phyloP scores from a whole-genome alignment of 2,329 filamentous ascomycete species.

The Claviceps cyperi region DNA sequence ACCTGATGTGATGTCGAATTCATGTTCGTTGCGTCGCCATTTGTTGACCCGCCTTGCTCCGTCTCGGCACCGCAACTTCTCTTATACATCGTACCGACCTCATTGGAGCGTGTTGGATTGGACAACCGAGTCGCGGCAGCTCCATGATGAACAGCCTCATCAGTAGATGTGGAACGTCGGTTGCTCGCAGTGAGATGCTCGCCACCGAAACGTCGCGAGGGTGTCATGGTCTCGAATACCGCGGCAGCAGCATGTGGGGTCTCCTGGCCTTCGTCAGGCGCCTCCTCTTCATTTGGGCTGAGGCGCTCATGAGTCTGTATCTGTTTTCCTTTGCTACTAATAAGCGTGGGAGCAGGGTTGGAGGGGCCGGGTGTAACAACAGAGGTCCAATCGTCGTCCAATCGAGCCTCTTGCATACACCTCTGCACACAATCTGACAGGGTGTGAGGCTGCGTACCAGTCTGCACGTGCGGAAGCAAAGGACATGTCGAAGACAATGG shows the following conservation, averaged over 20 bases:
- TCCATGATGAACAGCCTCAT: neutral
- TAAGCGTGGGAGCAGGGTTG: neutral
- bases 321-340: neutral
- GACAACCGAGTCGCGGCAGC: neutral
- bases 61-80: neutral
- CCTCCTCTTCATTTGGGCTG: neutral
- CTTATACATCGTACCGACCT: neutral
- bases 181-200: neutral
- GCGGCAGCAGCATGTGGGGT: neutral
- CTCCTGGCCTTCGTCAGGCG: neutral
- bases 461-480: neutral
- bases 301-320: neutral
- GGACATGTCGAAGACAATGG: slow-evolving; percentile 5
- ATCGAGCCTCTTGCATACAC: neutral
- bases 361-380: neutral
- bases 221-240: neutral
- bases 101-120: neutral
- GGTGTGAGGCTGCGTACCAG: neutral
- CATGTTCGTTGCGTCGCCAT: neutral
- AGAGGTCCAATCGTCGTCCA: neutral
- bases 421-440: slow-evolving; percentile 3
- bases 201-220: neutral
- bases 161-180: neutral
- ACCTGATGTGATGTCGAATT: neutral
- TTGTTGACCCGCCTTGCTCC: neutral